Percentiles rank a stretch among this genome's conserved stretches.
These are phyloP conservation scores for Dryas integrifolia DNA, from an alignment of 331 rosid genomes.

Conservation along the genomic window DNA sequence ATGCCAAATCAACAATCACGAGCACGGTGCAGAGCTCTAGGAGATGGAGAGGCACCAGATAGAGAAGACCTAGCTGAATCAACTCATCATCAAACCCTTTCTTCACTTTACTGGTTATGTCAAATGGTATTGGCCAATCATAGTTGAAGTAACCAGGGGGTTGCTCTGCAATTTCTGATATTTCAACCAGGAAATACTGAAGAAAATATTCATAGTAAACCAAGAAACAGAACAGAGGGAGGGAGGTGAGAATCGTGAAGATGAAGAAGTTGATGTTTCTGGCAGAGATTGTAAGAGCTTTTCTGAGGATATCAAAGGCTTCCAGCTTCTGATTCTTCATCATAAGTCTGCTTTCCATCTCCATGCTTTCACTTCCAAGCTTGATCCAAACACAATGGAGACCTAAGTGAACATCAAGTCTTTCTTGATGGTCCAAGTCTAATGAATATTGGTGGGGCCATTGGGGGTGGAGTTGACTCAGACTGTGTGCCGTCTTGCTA, in stretches of 20 bases:
- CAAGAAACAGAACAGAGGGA: constrained; percentile 27
- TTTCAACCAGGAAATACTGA: constrained; percentile 34
- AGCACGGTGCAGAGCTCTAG: constrained; percentile 37
- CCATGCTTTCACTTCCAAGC: neutral
- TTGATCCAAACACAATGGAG: neutral
- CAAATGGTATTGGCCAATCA: neutral
- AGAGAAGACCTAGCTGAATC: constrained; percentile 41
- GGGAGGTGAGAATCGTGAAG: constrained; percentile 23
- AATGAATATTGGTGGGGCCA: neutral
- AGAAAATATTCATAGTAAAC: constrained; percentile 23
- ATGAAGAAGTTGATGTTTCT: constrained; percentile 27
- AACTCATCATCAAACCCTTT: constrained; percentile 22
- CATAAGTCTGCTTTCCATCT: constrained; percentile 12
- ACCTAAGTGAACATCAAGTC: neutral
- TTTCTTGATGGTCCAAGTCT: neutral
- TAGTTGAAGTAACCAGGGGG: neutral
- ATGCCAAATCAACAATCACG: constrained; percentile 35
- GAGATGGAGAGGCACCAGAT: constrained; percentile 47
- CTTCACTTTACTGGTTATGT: constrained; percentile 1
- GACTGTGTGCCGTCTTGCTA: neutral
- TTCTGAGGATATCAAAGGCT: constrained; percentile 21
- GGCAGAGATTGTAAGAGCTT: constrained; percentile 19
- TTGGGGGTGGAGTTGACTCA: neutral
- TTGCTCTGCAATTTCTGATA: constrained; percentile 13
- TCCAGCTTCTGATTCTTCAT: constrained; percentile 17